Evolutionary conservation across 2,329 filamentous ascomycete genomes (phyloP).

Genomic region (Westerdykella sp.): DNA sequence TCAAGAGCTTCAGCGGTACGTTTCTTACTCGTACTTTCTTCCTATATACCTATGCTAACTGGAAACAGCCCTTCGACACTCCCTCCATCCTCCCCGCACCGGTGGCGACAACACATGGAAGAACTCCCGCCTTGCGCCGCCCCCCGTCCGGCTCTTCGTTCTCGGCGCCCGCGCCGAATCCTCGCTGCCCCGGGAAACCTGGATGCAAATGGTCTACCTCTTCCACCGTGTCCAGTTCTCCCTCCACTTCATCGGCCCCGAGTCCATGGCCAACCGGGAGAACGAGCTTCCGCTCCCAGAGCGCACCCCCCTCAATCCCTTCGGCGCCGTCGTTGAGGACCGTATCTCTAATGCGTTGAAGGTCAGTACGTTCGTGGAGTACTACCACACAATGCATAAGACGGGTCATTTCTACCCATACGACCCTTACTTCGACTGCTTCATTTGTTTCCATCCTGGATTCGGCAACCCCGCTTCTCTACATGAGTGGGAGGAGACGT

Average conservation of each 20-base stretch:
- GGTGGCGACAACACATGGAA: slow-evolving; percentile 70
- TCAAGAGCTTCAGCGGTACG: slow-evolving; percentile 85
- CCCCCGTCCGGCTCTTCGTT: slow-evolving; percentile 85
- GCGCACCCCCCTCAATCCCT: slow-evolving; percentile 79
- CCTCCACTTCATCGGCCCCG: slow-evolving; percentile 88
- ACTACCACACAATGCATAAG: slow-evolving; percentile 94
- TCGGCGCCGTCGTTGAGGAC: slow-evolving; percentile 89
- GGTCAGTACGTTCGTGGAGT: slow-evolving; percentile 95
- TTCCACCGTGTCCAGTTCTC: slow-evolving; percentile 92
- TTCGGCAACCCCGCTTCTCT: slow-evolving; percentile 88
- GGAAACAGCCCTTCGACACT: slow-evolving; percentile 74
- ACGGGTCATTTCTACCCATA: slow-evolving; percentile 88
- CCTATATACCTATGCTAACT: slow-evolving; percentile 7
- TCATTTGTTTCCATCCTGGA: slow-evolving; percentile 94
- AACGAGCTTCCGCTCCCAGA: slow-evolving; percentile 85
- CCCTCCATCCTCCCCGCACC: slow-evolving; percentile 76
- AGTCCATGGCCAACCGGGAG: slow-evolving; percentile 92
- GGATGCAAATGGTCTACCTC: slow-evolving; percentile 88
- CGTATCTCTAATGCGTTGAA: slow-evolving; percentile 84
- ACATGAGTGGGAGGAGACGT: slow-evolving; percentile 87
- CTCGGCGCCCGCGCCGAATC: slow-evolving; percentile 96
- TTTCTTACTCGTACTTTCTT: slow-evolving; percentile 32
- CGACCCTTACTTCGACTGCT: slow-evolving; percentile 97
- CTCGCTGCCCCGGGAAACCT: slow-evolving; percentile 85
- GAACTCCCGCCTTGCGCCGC: slow-evolving; percentile 74